Conservation (phyloP, 345 rosid genomes). For the Pseudoturritis turrita region DNA sequence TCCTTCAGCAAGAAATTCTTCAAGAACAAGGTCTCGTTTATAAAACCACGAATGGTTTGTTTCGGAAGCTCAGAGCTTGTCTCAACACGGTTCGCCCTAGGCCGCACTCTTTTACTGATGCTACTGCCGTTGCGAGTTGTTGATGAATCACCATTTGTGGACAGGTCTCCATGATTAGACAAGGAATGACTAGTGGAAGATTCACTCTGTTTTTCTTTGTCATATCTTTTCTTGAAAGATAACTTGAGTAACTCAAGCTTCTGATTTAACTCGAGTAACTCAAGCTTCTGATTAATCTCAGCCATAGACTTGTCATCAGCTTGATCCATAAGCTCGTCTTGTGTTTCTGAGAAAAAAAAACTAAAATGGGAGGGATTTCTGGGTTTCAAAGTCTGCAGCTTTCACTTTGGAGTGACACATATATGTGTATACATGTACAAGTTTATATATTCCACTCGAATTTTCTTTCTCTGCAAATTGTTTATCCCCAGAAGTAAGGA, state of each 20-base stretch:
- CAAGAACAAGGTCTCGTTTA: slow-evolving; percentile 22
- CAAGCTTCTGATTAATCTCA: neutral
- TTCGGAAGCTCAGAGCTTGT: neutral
- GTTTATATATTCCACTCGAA: neutral
- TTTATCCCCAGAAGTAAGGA: slow-evolving; percentile 15
- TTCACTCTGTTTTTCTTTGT: neutral
- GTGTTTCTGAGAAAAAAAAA: neutral
- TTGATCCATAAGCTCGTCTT: neutral
- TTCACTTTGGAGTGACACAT: neutral
- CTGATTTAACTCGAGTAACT: accelerated
- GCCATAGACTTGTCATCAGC: neutral
- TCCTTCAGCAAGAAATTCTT: slow-evolving; percentile 25
- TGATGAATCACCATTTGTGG: neutral
- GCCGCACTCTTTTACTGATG: neutral
- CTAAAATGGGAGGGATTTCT: neutral
- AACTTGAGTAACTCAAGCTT: neutral
- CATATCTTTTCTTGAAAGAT: neutral
- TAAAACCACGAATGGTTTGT: slow-evolving; percentile 18
- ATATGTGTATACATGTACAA: neutral
- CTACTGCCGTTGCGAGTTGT: neutral
- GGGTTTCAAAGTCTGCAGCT: neutral
- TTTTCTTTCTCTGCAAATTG: neutral
- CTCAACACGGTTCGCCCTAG: slow-evolving; percentile 3
- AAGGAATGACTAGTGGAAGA: neutral
- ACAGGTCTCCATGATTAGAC: slow-evolving; percentile 4